These are phyloP conservation scores for Monosporozyma siamensis DNA, from an alignment of 805 yeast species.

Conservation along the genomic window DNA sequence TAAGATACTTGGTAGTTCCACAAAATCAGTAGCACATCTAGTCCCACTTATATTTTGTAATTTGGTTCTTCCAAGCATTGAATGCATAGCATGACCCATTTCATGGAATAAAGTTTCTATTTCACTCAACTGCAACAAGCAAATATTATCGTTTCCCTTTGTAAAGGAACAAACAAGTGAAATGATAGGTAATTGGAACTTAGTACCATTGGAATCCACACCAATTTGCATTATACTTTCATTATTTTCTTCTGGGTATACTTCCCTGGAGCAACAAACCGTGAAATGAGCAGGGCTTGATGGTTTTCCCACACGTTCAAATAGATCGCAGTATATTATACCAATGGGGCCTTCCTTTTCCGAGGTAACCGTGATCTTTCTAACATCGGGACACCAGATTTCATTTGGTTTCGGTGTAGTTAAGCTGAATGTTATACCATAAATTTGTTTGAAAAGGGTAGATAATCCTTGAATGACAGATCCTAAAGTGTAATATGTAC, in stretches of 20 bases:
- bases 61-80: constrained; percentile 87
- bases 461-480: constrained; percentile 79
- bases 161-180: constrained; percentile 80
- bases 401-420: constrained; percentile 58
- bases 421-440: constrained; percentile 70
- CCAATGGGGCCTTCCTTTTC: constrained; percentile 61
- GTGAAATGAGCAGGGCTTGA: constrained; percentile 94
- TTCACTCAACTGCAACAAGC: constrained; percentile 62
- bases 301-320: constrained; percentile 65
- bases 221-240: constrained; percentile 30
- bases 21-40: constrained; percentile 91
- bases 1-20: constrained; percentile 89
- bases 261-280: constrained; percentile 82
- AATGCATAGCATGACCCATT: constrained; percentile 98
- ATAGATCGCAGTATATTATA: constrained; percentile 77
- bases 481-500: constrained; percentile 73
- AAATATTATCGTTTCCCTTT: constrained; percentile 34
- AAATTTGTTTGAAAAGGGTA: constrained; percentile 55
- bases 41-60: constrained; percentile 92
- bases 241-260: constrained; percentile 47
- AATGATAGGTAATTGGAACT: constrained; percentile 79
- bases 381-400: constrained; percentile 81
- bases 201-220: constrained; percentile 33
- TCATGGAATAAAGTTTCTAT: constrained; percentile 94
- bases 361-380: constrained; percentile 68